Evolutionary conservation across 257 asterid genomes (phyloP), one percentile per base, ranked within the genome.

Genomic region (Ocimum tenuiflorum): DNA sequence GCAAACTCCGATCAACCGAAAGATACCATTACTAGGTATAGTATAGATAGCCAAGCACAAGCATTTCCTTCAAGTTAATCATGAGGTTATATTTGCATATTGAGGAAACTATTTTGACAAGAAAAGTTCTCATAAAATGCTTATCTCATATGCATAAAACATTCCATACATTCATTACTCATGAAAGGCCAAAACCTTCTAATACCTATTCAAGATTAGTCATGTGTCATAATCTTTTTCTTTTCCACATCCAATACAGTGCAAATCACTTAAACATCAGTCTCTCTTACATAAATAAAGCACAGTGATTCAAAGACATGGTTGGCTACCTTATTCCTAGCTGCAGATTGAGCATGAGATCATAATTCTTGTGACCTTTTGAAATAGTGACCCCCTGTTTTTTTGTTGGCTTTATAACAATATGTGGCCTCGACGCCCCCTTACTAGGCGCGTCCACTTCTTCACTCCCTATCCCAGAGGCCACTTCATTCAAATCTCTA

Each of bases 341-440:
- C 87, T 92, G 96, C 86, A 92, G 81, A 81, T 92, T 92, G 29
- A 92, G 95, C 99, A 92, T 88, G 59, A 92, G 94, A 14, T 92
- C 95, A 77, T 87, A 92, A 75, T 89, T 86, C 75, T 81, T 87
- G 38, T 92, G 99, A 9, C 94, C 99, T 77, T 84, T 89, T 0
- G 91, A 76, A 43, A 92, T 92, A 1, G 88, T 79, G 10, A 60
- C 65, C 53, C 99, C 97, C 72, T 83, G 95, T 73, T 68, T 84
- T 61, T 77, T 84, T 2, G 84, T 54, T 5, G 95, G 90, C 78
- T 87, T 86, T 67, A 89, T 81, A 35, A 75, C 41, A 20, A 89
- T 82, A 60, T 71, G 81, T 8, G 85, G 85, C 36, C 78, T 71
- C 19, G 45, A 38, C 10, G 6, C 48, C 50, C 76, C 84, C 60